Evolutionary conservation across 768 basidiomycete genomes (phyloP), one percentile per base, ranked within the genome.

Genomic region (Kwoniella sp.): DNA sequence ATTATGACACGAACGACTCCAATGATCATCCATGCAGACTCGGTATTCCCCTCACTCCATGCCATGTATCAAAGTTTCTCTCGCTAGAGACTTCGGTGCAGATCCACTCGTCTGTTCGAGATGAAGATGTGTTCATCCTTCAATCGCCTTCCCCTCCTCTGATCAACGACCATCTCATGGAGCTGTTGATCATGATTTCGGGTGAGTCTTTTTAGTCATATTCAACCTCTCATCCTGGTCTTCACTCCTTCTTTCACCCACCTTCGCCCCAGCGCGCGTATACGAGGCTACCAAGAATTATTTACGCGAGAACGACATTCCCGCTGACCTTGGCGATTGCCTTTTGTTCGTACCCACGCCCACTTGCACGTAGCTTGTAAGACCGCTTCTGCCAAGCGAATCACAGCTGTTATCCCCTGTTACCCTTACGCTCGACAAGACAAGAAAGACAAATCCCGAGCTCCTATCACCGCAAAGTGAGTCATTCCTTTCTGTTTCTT

Each of bases 91-190:
- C 91, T 52, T 86, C 86, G 73, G 91, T 98, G 55, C 89, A 90
- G 69, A 92, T 99, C 78, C 85, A 86, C 68, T 93, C 97, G 82
- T 93, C 91, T 49, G 95, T 99, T 36, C 90, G 96, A 65, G 94
- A 98, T 82, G 91, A 92, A 80, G 96, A 98, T 79, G 95, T 98
- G 54, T 99, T 98, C 82, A 97, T 99, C 80, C 88, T 99, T 83
- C 96, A 93, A 64, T 78, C 74, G 17, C 79, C 77, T 19, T 71
- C 68, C 33, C 80, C 77, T n/a, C 71, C 74, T 25, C 62, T 30
- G 46, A 80, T 97, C 72, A 97, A 97, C 77, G 93, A 91, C 26
- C 85, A 94, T 44, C 86, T 99, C 68, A 98, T 99, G 92, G 96
- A 98, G 80, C 86, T 93, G 50, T 92, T 94, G 79, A 98, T 98